Percentiles rank a stretch among this genome's conserved stretches.
Evolutionary conservation across 2,329 filamentous ascomycete species (phyloP).

Genomic region (Mariannaea elegans): DNA sequence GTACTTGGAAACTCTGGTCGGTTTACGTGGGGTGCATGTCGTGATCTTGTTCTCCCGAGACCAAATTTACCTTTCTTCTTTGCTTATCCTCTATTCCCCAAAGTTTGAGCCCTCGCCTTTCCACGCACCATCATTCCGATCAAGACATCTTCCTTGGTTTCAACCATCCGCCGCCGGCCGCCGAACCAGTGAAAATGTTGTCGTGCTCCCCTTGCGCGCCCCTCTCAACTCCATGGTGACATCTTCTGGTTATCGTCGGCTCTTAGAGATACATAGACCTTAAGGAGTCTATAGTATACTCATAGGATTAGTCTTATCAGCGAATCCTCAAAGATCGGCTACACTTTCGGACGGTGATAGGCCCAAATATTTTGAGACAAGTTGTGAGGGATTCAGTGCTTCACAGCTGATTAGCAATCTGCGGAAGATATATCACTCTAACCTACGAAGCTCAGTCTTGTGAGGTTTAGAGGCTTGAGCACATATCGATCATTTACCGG

Average conservation of each 20-base stretch:
- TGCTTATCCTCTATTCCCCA: background rate
- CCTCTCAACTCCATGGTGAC: slow-evolving; percentile 1
- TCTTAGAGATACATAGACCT: background rate
- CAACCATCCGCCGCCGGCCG: slow-evolving; percentile 15
- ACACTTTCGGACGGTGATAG: too few species aligned
- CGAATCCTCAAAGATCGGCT: too few species aligned
- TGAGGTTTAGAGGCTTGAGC: too few species aligned
- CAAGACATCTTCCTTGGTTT: background rate
- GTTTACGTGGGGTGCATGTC: slow-evolving; percentile 8
- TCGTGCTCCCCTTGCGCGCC: background rate
- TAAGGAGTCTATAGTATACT: background rate
- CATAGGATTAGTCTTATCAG: too few species aligned
- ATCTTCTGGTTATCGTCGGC: background rate
- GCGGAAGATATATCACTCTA: too few species aligned
- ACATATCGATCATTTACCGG: too few species aligned
- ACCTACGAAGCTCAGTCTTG: too few species aligned
- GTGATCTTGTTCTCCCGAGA: slow-evolving; percentile 3
- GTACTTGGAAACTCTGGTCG: background rate
- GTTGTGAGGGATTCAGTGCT: too few species aligned
- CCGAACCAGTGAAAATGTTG: slow-evolving; percentile 10
- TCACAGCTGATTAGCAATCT: too few species aligned
- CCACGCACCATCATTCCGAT: background rate
- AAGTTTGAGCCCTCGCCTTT: background rate
- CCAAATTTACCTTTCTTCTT: background rate
- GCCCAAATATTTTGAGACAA: too few species aligned